Evolutionary conservation across 2,329 filamentous ascomycete species (phyloP).

Genomic region (Fusarium agapanthi): DNA sequence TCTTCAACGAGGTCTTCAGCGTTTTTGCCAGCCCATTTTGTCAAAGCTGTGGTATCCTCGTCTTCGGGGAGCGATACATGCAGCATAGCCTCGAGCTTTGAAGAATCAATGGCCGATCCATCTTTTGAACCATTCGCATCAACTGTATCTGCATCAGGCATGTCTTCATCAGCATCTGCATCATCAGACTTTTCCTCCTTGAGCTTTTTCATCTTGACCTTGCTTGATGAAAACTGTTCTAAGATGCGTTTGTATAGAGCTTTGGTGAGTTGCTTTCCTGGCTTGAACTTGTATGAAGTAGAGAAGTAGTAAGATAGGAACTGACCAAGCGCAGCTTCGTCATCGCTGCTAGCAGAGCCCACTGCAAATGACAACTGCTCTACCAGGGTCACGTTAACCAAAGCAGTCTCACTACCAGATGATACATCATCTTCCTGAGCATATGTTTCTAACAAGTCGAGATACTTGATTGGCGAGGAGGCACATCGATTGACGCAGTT

Average conservation of each 20-base stretch:
- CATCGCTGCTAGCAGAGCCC: conserved; percentile 56
- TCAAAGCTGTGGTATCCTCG: conserved; percentile 62
- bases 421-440: conserved; percentile 43
- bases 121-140: conserved; percentile 1
- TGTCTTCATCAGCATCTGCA: conserved; percentile 29
- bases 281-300: conserved; percentile 60
- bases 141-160: conserved; percentile 21
- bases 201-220: conserved; percentile 39
- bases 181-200: conserved; percentile 18
- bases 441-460: conserved; percentile 71
- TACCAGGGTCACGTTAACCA: conserved; percentile 73
- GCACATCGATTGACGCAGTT: conserved; percentile 82
- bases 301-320: conserved; percentile 69
- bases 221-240: conserved; percentile 42
- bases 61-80: conserved; percentile 56
- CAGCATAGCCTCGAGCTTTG: conserved; percentile 63
- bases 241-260: conserved; percentile 45
- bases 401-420: conserved; percentile 54
- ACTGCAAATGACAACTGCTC: conserved; percentile 82
- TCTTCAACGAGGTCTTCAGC: conserved; percentile 83
- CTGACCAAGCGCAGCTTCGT: conserved; percentile 58
- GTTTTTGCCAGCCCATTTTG: conserved; percentile 78
- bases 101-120: conserved; percentile 42
- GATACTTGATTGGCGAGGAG: conserved; percentile 81
- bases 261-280: conserved; percentile 46